Percentiles rank a stretch among this genome's conserved stretches.
phyloP scores from a whole-genome alignment of 1,284 basidiomycete genomes.

The Moesziomyces globuligerus region DNA sequence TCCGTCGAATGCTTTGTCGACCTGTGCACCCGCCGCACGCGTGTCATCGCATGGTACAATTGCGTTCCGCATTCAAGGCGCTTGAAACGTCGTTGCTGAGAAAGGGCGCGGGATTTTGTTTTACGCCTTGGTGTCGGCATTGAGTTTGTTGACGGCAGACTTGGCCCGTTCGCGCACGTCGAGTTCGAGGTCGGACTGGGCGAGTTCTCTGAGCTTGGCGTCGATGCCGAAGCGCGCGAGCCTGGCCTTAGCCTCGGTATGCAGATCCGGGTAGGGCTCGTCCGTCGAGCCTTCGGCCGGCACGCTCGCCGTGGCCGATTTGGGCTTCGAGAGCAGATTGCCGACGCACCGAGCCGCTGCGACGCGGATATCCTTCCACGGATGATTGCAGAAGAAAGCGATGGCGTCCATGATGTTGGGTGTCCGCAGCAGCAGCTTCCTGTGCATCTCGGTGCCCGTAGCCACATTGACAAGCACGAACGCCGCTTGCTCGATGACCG shows the following conservation, averaged over 20 bases:
- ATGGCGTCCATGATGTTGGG: slow-evolving; percentile 59
- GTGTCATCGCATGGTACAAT: too few species aligned
- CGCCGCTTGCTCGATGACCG: slow-evolving; percentile 57
- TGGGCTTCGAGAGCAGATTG: slow-evolving; percentile 28
- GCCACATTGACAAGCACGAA: slow-evolving; percentile 60
- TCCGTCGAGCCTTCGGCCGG: background rate
- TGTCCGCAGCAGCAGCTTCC: slow-evolving; percentile 35
- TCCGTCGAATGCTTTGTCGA: too few species aligned
- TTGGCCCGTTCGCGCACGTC: slow-evolving; percentile 46
- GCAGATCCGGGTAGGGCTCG: slow-evolving; percentile 9
- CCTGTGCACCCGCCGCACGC: too few species aligned
- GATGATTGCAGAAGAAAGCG: slow-evolving; percentile 50
- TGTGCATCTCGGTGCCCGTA: slow-evolving; percentile 50
- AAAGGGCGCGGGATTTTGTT: too few species aligned
- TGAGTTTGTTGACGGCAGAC: slow-evolving; percentile 35
- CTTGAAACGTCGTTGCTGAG: too few species aligned
- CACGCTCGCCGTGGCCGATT: background rate
- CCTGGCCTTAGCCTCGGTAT: slow-evolving; percentile 27
- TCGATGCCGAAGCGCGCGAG: slow-evolving; percentile 37
- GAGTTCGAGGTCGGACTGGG: slow-evolving; percentile 31
- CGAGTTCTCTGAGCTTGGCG: slow-evolving; percentile 26
- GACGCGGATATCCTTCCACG: slow-evolving; percentile 38
- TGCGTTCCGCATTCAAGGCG: too few species aligned
- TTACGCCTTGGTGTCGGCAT: slow-evolving; percentile 9
- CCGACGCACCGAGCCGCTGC: slow-evolving; percentile 40